These are phyloP conservation scores for Arthroderma sp. DNA, from an alignment of 2,329 filamentous ascomycete species.

Conservation along the genomic window DNA sequence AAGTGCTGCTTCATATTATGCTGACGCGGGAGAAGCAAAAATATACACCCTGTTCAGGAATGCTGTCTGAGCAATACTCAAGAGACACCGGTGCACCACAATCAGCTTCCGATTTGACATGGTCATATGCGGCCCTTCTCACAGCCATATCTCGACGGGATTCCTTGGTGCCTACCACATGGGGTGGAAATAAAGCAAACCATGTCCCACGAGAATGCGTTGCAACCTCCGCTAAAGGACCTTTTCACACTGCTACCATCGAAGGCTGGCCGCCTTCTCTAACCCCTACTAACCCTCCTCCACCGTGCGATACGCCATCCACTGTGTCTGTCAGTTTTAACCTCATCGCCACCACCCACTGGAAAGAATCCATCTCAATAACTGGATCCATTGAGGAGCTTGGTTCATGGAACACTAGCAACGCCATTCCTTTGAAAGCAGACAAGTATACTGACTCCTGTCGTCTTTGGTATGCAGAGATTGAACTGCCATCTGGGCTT, in stretches of 20 bases:
- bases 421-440: constrained; percentile 45
- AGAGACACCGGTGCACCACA: constrained; percentile 21
- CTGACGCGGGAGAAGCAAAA: constrained; percentile 9
- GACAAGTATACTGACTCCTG: constrained; percentile 45
- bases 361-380: constrained; percentile 53
- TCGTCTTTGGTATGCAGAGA: constrained; percentile 47
- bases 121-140: constrained; percentile 32
- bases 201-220: constrained; percentile 20
- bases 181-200: constrained; percentile 21
- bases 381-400: constrained; percentile 46
- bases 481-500: constrained; percentile 44
- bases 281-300: constrained; percentile 14
- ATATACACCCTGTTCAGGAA: constrained; percentile 47
- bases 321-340: constrained; percentile 51
- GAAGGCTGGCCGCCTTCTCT: constrained; percentile 21
- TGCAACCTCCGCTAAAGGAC: constrained; percentile 20
- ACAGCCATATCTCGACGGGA: constrained; percentile 24
- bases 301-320: constrained; percentile 14
- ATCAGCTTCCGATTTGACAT: constrained; percentile 32
- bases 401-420: constrained; percentile 47
- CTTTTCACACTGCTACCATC: constrained; percentile 22
- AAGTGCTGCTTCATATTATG: not conserved
- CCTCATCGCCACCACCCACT: constrained; percentile 42
- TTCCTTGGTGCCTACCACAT: constrained; percentile 20
- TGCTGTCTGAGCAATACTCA: constrained; percentile 29